Percentiles rank a stretch among this genome's conserved stretches.
Conservation (phyloP, 129 eudicot species). For the Pulicaria dysenterica region DNA sequence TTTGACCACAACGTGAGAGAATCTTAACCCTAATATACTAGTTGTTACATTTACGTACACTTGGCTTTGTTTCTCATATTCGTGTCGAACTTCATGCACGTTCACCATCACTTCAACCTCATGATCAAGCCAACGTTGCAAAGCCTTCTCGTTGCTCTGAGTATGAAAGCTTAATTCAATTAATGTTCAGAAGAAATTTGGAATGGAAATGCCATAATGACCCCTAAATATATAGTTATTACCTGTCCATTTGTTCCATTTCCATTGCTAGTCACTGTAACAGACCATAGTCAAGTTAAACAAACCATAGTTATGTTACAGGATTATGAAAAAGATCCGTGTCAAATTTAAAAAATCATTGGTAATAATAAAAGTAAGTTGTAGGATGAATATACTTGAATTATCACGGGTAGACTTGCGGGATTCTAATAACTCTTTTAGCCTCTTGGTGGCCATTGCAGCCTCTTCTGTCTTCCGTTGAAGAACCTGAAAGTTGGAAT, state of each 20-base stretch:
- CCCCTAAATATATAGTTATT: constrained; percentile 15
- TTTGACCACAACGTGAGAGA: no score
- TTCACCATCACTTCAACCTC: constrained; percentile 98
- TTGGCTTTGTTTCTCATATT: constrained; percentile 96
- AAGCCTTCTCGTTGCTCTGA: constrained; percentile 82
- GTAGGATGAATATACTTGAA: constrained; percentile 51
- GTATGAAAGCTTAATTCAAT: constrained; percentile 24
- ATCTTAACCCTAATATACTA: not conserved
- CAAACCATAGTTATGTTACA: not conserved
- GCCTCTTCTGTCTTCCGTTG: constrained; percentile 99
- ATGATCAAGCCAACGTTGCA: constrained; percentile 98
- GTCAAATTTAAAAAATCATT: not conserved
- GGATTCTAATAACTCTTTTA: constrained; percentile 92
- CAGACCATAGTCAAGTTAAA: constrained; percentile 1
- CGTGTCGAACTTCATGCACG: constrained; percentile 96
- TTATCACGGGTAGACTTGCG: constrained; percentile 91
- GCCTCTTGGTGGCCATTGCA: constrained; percentile 96
- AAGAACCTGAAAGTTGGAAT: constrained; percentile 67
- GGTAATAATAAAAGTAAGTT: not conserved
- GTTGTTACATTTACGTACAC: constrained; percentile 58
- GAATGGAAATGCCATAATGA: constrained; percentile 22
- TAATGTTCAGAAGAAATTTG: not conserved
- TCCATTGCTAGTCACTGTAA: constrained; percentile 74
- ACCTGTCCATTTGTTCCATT: constrained; percentile 91
- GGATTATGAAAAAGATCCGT: constrained; percentile 7